phyloP scores from a whole-genome alignment of 176 grass and related monocot species.

The Phyllostachys edulis region DNA sequence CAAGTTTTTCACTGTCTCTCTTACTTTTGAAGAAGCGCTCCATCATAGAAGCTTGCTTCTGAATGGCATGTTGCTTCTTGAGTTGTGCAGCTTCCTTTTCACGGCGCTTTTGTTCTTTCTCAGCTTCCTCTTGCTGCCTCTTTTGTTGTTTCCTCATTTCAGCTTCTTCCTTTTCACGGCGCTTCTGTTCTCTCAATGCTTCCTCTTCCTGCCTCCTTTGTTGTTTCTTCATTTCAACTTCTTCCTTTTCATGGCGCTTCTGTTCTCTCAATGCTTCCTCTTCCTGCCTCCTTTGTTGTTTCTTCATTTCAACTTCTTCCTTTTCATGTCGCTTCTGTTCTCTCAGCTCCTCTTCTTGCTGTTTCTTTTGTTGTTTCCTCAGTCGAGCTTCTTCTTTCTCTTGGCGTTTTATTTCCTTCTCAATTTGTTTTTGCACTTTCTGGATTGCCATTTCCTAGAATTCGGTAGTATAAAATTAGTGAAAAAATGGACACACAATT shows the following conservation, averaged over 20 bases:
- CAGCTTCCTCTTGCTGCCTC: slow-evolving; percentile 71
- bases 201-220: slow-evolving; percentile 73
- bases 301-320: slow-evolving; percentile 80
- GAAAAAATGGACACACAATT: not conserved
- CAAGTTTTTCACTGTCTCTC: slow-evolving; percentile 41
- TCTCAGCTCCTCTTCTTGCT: slow-evolving; percentile 56
- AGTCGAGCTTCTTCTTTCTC: slow-evolving; percentile 68
- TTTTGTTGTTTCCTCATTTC: slow-evolving; percentile 72
- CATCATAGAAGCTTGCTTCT: slow-evolving; percentile 95
- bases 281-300: slow-evolving; percentile 75
- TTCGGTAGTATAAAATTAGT: not conserved
- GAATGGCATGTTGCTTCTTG: slow-evolving; percentile 62
- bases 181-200: slow-evolving; percentile 60
- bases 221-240: slow-evolving; percentile 66
- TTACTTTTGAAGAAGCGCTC: slow-evolving; percentile 85
- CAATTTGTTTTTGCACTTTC: slow-evolving; percentile 37
- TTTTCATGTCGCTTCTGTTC: slow-evolving; percentile 78
- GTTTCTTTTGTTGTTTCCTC: slow-evolving; percentile 59
- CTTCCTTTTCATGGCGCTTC: slow-evolving; percentile 62
- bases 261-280: slow-evolving; percentile 75
- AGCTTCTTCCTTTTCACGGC: slow-evolving; percentile 65
- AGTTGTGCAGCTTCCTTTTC: slow-evolving; percentile 80
- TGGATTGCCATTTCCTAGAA: slow-evolving; percentile 44
- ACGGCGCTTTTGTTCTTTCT: slow-evolving; percentile 70
- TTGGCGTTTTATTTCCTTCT: slow-evolving; percentile 58